Evolutionary conservation across 129 eudicot species (phyloP), one percentile per base, ranked within the genome.

Genomic region (carrot (Daucus carota)): DNA sequence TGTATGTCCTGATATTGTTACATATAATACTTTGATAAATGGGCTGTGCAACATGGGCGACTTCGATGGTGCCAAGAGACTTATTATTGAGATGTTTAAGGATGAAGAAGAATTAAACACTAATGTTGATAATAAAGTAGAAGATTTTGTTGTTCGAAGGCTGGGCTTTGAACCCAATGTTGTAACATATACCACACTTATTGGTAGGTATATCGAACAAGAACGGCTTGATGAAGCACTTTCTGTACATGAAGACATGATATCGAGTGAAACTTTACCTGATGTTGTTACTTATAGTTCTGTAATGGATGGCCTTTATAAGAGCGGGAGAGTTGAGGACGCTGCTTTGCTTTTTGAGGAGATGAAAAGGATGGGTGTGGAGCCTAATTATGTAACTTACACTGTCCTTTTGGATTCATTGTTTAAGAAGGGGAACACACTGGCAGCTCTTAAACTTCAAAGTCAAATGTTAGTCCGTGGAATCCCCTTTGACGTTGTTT

Each of bases 381-480:
- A 86, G 70, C 97, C 99, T 43, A 95, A 92, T 85, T 90, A 95
- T 75, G 80, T 88, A 24, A 87, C 92, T 5, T 95, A 86, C 73
- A 77, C 95, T n/a, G 65, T 80, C 45, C 82, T 95, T 18, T 33
- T 95, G 16, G 86, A 92, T 81, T 75, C 68, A 34, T 82, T 82
- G 11, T 84, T 86, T 44, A 95, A 88, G 84, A 68, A 26, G 31
- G 75, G 77, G 72, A 73, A 85, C 48, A 65, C 41, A 18, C 73
- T 52, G 48, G 86, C 77, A 76, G 90, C 96, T 41, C 66, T 77
- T 57, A 86, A 80, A 68, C 73, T 89, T 48, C 88, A 84, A 67
- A 81, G 92, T 82, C 97, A 88, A 78, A 88, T 95, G 96, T 90
- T 95, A 44, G 91, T 86, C 71, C 87, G 91, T 52, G 99, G 99